These are phyloP conservation scores for Alnus glutinosa DNA, from an alignment of 306 rosid species.

Conservation along the genomic window DNA sequence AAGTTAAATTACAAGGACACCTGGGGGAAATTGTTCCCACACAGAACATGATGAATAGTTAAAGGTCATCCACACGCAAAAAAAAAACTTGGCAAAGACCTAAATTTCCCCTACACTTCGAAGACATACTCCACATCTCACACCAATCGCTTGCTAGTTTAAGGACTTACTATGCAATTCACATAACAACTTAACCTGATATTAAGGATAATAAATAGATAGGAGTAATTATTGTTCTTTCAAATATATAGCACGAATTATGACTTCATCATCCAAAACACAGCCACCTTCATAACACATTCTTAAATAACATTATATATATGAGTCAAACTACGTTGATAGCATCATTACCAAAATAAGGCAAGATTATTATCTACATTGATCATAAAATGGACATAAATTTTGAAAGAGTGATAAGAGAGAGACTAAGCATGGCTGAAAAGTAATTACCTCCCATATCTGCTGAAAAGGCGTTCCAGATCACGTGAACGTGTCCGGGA, in stretches of 20 bases:
- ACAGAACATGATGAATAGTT: conserved; percentile 47
- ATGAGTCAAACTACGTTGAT: not conserved
- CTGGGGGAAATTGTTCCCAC: conserved; percentile 55
- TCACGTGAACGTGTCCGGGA: conserved; percentile 73
- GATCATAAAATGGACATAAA: not conserved
- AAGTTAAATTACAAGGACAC: conserved; percentile 60
- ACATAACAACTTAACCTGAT: conserved; percentile 1
- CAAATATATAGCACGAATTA: not conserved
- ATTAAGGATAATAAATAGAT: not conserved
- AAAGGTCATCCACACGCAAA: conserved; percentile 50
- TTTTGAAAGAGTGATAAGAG: not conserved
- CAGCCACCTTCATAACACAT: not conserved
- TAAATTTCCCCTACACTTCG: conserved; percentile 27
- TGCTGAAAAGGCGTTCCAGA: conserved; percentile 59
- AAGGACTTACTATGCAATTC: conserved; percentile 20
- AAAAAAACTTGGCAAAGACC: conserved; percentile 43
- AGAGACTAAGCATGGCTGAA: not conserved
- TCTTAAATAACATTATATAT: not conserved
- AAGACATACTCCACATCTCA: conserved; percentile 35
- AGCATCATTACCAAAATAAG: not conserved
- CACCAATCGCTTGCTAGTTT: conserved; percentile 15
- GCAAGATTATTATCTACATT: not conserved
- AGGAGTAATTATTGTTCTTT: not conserved
- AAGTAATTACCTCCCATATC: conserved; percentile 66
- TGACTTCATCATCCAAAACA: not conserved